phyloP scores from a whole-genome alignment of 108 stramenopile genomes.

The Epithemia pelagica region DNA sequence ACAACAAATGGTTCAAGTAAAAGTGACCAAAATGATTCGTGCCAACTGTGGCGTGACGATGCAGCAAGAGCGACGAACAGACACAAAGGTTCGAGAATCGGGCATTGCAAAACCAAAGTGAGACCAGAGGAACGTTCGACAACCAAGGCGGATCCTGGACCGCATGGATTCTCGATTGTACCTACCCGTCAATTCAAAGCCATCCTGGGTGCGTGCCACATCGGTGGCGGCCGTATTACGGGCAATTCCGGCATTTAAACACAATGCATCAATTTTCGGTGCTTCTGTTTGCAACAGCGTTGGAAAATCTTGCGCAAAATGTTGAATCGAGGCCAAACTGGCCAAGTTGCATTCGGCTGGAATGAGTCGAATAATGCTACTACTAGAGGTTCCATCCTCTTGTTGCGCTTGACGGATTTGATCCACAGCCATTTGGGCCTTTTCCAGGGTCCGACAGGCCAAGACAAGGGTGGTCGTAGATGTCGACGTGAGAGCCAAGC shows the following conservation, averaged over 20 bases:
- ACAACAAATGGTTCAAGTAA: slow-evolving; percentile 75
- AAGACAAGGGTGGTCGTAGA: slow-evolving; percentile 27
- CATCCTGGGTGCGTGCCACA: slow-evolving; percentile 54
- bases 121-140: too few relatives aligned
- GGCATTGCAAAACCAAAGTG: too few relatives aligned
- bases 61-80: not conserved
- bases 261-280: slow-evolving; percentile 51
- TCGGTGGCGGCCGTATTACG: slow-evolving; percentile 62
- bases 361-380: slow-evolving; percentile 20
- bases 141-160: too few relatives aligned
- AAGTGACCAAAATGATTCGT: slow-evolving; percentile 98
- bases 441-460: slow-evolving; percentile 62
- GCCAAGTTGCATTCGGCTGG: slow-evolving; percentile 81
- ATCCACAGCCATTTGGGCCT: slow-evolving; percentile 49
- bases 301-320: slow-evolving; percentile 37
- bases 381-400: slow-evolving; percentile 19
- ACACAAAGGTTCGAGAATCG: slow-evolving; percentile 25
- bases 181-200: slow-evolving; percentile 64
- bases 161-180: too few relatives aligned
- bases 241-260: slow-evolving; percentile 82
- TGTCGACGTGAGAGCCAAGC: slow-evolving; percentile 45
- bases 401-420: slow-evolving; percentile 1
- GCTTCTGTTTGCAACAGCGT: slow-evolving; percentile 1
- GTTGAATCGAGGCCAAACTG: slow-evolving; percentile 42
- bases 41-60: slow-evolving; percentile 58